Base-by-base conservation (phyloP, 139 green algal species). In the Astrephomene gubernaculifera region DNA sequence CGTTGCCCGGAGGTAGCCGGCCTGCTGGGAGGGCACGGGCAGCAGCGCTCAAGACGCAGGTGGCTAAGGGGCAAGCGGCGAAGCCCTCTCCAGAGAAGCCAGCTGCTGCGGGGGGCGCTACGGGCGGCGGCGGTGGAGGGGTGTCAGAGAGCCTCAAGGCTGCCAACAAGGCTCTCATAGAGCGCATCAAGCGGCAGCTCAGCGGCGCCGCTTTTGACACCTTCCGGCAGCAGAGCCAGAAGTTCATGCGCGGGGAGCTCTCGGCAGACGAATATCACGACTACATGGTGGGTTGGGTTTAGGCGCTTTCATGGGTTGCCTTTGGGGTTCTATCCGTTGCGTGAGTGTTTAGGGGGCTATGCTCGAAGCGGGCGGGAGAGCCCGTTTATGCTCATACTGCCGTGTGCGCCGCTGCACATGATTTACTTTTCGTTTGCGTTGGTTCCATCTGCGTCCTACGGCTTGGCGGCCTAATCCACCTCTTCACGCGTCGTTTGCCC, bases 111-210 rank as follows among this genome's bases (percentile, higher is more conserved):
- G n/a, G n/a, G n/a, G n/a, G n/a, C n/a, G n/a, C n/a, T n/a, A n/a
- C n/a, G n/a, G 25, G 54, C 36, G 8, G 45, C 1, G 49, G 49
- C 29, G 33, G 72, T 27, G 70, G 85, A 31, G 90, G 90, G 21
- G 83, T 95, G 33, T 95, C 92, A 1, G 90, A 95, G 27, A 70
- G 83, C 35, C 74, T 96, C 3, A 93, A 93, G 52, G 86, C 88
- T 0, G 93, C 94, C 33, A 96, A 97, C 82, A 89, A 86, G 76
- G 89, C 87, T 12, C 90, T 97, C 49, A 85, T 96, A 24, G 90
- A 94, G 36, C 90, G 88, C 39, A 88, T 96, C n/a, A 89, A 90
- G 78, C 60, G 53, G 43, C 83, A 87, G 69, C 87, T 96, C 68
- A 87, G 57, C 36, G 86, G 88, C 27, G 60, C 44, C 19, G 43